Conservation (phyloP, 164 flowering plant species). For the Tetracentron sinense region DNA sequence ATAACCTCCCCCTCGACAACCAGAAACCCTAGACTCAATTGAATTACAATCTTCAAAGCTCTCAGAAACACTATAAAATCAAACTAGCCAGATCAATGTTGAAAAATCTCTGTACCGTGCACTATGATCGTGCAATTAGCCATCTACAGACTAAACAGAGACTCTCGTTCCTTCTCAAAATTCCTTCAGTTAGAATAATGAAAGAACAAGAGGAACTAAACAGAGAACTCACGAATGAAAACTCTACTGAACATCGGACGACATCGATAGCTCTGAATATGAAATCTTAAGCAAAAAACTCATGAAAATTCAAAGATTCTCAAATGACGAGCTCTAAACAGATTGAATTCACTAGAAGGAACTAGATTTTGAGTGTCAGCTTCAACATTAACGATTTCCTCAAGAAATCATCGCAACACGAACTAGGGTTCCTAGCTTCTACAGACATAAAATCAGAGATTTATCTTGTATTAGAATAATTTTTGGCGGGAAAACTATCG, state of each 20-base stretch:
- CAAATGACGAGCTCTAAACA: neutral
- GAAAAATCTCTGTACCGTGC: neutral
- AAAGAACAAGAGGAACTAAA: neutral
- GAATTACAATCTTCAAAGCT: constrained; percentile 7
- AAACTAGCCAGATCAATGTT: constrained; percentile 7
- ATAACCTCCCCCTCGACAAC: constrained; percentile 22
- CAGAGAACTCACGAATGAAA: neutral
- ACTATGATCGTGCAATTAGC: constrained; percentile 5
- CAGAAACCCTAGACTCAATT: constrained; percentile 6
- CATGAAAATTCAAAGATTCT: neutral
- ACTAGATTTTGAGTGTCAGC: too few species aligned
- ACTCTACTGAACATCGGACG: constrained; percentile 48
- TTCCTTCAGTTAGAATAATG: neutral
- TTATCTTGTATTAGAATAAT: neutral
- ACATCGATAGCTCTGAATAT: constrained; percentile 30
- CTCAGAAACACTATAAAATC: constrained; percentile 5
- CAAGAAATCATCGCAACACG: neutral
- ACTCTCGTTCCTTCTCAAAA: neutral
- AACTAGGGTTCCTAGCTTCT: neutral
- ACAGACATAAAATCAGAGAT: neutral
- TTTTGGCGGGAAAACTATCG: neutral
- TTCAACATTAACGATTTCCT: too few species aligned
- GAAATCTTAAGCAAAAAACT: neutral
- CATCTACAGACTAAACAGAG: constrained; percentile 2
- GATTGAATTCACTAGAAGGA: neutral